Evolutionary conservation across 495 filamentous ascomycete species (phyloP), one percentile per base, ranked within the genome.

Genomic region (Cryomyces antarcticus): DNA sequence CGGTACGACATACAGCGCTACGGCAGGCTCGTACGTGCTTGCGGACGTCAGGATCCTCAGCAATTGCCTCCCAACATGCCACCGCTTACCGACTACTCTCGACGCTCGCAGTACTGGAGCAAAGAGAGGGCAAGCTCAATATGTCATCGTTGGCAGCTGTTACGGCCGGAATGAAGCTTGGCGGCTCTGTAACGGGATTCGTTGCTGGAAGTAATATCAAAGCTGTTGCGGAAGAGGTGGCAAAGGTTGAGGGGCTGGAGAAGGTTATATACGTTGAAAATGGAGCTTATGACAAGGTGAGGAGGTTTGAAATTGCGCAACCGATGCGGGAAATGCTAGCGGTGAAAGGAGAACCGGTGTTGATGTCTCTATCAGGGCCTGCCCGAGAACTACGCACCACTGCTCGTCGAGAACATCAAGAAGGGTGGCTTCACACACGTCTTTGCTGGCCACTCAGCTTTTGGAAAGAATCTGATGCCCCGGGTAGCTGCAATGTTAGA

Each of bases 391-490:
- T 96, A 69, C 54, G 88, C 88, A n/a, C 81, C 86, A 34, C 65
- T 97, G 29, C 69, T 97, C 13, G 82, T 82, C 28, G 85, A 94
- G 61, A 97, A 95, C 61, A 82, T 97, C 62, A 89, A 93, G 69
- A 83, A 86, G 53, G 82, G 80, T 47, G 79, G 75, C 48, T 95
- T 76, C 62, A 93, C 87, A 47, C 89, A 97, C 57, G 72, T 96
- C 41, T 68, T 96, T 44, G 78, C 79, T 27, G 80, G 78, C 34
- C 84, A 94, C 68, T 92, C 88, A 12, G 92, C 89, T 5, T 97
- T 97, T 58, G 89, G 92, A 47, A 97, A 97, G 73, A 86, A 79
- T 58, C 63, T 96, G 33, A 69, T 96, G 63, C 89, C 89, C n/a
- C 79, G 89, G 36, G 78, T 95, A 3, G 85, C 92, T n/a, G 89